A percentile compares a stretch with the other conserved stretches of the same genome.
Evolutionary conservation across 176 grass and related monocot genomes (phyloP).

Genomic region (Aegilops tauschii): DNA sequence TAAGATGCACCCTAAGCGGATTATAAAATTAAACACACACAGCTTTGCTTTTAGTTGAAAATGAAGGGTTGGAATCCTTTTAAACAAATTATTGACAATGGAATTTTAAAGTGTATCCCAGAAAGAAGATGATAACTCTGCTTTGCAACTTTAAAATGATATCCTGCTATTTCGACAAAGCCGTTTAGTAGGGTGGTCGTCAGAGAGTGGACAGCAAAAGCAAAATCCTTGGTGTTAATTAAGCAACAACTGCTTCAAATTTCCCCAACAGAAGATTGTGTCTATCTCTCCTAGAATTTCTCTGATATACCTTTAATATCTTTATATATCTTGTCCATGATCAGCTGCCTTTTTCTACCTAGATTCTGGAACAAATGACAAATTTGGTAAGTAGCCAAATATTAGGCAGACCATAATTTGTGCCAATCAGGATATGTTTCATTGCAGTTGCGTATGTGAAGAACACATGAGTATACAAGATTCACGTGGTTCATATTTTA

Average conservation of each 20-base stretch:
- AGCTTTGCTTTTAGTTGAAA: slow-evolving; percentile 28
- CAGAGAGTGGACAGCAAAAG: not conserved
- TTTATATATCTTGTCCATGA: not conserved
- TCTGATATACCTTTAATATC: slow-evolving; percentile 1
- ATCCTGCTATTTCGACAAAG: slow-evolving; percentile 37
- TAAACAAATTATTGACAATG: not conserved
- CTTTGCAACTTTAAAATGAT: slow-evolving; percentile 46
- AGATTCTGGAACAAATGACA: not conserved
- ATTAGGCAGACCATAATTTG: not conserved
- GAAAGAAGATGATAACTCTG: slow-evolving; percentile 29
- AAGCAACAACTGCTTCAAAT: slow-evolving; percentile 25
- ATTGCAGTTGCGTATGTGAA: not conserved
- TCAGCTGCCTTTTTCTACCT: not conserved
- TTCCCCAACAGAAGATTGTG: slow-evolving; percentile 13
- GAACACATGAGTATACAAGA: not conserved
- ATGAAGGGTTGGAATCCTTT: not conserved
- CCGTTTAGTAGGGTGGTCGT: not conserved
- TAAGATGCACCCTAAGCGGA: not conserved
- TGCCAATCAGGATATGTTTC: not conserved
- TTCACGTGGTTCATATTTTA: not conserved
- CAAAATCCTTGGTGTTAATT: slow-evolving; percentile 1
- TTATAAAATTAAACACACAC: not conserved
- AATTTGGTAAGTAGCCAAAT: slow-evolving; percentile 8
- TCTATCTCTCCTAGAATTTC: not conserved
- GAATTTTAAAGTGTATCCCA: not conserved